Percentiles rank a stretch among this genome's conserved stretches.
Evolutionary conservation across 495 filamentous ascomycete species (phyloP).

Genomic region (Daldinia loculata): DNA sequence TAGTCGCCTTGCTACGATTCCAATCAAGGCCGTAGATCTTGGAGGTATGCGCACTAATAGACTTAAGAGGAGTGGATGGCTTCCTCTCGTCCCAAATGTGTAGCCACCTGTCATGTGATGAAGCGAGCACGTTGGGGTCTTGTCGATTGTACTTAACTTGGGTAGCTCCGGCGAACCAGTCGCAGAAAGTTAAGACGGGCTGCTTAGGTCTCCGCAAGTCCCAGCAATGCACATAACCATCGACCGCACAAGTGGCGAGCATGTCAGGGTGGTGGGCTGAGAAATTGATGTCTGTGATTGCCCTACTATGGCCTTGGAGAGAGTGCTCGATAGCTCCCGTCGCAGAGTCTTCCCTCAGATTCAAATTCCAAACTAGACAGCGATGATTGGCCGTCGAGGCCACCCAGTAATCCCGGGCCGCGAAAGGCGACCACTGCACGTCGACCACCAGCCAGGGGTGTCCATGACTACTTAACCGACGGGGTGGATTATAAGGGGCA

Average conservation of each 20-base stretch:
- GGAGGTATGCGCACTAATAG: slow-evolving; percentile 88
- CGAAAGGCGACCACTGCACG: slow-evolving; percentile 97
- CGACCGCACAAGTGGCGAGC: slow-evolving; percentile 89
- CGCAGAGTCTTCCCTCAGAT: slow-evolving; percentile 73
- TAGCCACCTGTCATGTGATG: slow-evolving; percentile 85
- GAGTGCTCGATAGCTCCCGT: slow-evolving; percentile 82
- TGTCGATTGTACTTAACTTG: slow-evolving; percentile 96
- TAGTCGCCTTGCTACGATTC: slow-evolving; percentile 77
- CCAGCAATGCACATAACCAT: slow-evolving; percentile 95
- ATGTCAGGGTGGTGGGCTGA: slow-evolving; percentile 90
- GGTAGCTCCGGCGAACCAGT: slow-evolving; percentile 94
- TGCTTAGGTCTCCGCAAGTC: slow-evolving; percentile 80
- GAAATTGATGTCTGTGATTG: slow-evolving; percentile 98
- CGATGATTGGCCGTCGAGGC: slow-evolving; percentile 94
- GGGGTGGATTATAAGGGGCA: slow-evolving; percentile 86
- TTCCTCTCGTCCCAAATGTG: slow-evolving; percentile 92
- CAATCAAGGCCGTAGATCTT: slow-evolving; percentile 98
- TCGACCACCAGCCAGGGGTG: slow-evolving; percentile 97
- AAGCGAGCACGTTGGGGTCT: slow-evolving; percentile 84
- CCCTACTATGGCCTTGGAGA: slow-evolving; percentile 86
- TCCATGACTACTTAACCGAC: slow-evolving; percentile 80
- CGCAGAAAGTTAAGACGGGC: slow-evolving; percentile 82
- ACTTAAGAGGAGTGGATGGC: slow-evolving; percentile 78
- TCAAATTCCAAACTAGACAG: slow-evolving; percentile 93
- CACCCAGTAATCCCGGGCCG: slow-evolving; percentile 89